Evolutionary conservation across 23 red algal species (phyloP).

Genomic region (Gracilaria domingensis): DNA sequence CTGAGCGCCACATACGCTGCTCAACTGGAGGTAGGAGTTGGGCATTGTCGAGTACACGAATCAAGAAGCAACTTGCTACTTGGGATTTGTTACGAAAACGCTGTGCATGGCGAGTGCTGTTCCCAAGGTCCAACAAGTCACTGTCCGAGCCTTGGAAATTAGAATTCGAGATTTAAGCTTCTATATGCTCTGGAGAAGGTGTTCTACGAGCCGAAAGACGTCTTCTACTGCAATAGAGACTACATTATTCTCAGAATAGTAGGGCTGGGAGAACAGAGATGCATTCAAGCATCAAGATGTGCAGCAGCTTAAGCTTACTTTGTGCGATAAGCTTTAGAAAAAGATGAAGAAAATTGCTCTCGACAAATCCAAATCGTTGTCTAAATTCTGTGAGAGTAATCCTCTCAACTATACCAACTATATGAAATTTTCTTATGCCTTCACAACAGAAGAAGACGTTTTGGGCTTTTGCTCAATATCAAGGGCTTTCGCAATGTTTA

Average conservation of each 20-base stretch:
- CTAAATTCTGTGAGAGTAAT: slow-evolving; percentile 88
- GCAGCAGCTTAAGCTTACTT: slow-evolving; percentile 94
- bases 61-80: slow-evolving; percentile 98
- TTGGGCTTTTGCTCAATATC: slow-evolving; percentile 94
- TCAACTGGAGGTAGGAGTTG: slow-evolving; percentile 85
- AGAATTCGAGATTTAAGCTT: slow-evolving; percentile 55
- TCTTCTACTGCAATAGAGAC: slow-evolving; percentile 84
- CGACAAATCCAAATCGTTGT: slow-evolving; percentile 76
- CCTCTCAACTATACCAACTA: slow-evolving; percentile 87
- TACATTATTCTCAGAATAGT: slow-evolving; percentile 88
- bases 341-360: slow-evolving; percentile 85
- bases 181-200: slow-evolving; percentile 95
- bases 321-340: slow-evolving; percentile 94
- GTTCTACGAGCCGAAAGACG: slow-evolving; percentile 96
- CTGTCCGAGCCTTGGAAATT: slow-evolving; percentile 72
- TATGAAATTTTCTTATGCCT: slow-evolving; percentile 85
- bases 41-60: slow-evolving; percentile 98
- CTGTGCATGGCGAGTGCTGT: slow-evolving; percentile 91
- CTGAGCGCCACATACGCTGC: slow-evolving; percentile 17
- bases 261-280: slow-evolving; percentile 96
- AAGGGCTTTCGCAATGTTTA: slow-evolving; percentile 90
- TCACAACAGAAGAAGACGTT: slow-evolving; percentile 82
- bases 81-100: slow-evolving; percentile 97
- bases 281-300: slow-evolving; percentile 98
- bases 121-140: slow-evolving; percentile 87